Evolutionary conservation across 164 flowering plant genomes (phyloP).

Genomic region (Chimonanthus salicifolius): DNA sequence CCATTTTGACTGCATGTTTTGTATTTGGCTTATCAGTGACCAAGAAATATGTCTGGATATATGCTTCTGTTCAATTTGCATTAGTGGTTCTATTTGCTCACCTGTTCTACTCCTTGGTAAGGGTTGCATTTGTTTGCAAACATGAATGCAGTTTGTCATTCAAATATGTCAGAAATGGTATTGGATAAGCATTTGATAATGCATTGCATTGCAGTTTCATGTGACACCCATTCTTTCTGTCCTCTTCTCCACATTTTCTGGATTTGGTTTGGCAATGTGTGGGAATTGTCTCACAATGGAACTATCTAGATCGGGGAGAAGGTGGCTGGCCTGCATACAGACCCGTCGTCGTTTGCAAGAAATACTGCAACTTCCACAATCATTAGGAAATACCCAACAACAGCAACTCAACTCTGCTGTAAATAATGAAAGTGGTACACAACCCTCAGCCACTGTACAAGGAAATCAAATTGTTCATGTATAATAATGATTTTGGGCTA

Average conservation of each 20-base stretch:
- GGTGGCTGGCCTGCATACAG: constrained; percentile 20
- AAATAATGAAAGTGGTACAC: constrained; percentile 1
- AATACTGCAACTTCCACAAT: constrained; percentile 12
- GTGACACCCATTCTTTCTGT: constrained; percentile 69
- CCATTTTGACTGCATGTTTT: not conserved
- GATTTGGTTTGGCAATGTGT: constrained; percentile 82
- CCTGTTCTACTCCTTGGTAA: constrained; percentile 77
- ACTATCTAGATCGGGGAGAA: constrained; percentile 60
- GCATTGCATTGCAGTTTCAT: constrained; percentile 41
- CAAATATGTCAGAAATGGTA: not conserved
- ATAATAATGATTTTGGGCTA: not conserved
- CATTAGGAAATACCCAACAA: constrained; percentile 19
- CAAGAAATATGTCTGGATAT: constrained; percentile 77
- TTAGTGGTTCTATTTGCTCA: constrained; percentile 91
- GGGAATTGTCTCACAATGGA: constrained; percentile 68
- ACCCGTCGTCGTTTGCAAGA: constrained; percentile 24
- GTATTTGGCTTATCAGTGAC: constrained; percentile 39
- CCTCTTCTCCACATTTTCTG: constrained; percentile 79
- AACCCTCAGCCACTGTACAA: not conserved
- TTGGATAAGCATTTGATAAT: not conserved
- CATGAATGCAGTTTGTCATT: not conserved
- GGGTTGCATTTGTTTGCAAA: constrained; percentile 5
- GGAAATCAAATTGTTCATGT: constrained; percentile 1
- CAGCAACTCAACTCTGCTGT: constrained; percentile 3
- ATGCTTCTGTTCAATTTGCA: constrained; percentile 75